A percentile compares a stretch with the other conserved stretches of the same genome.
Evolutionary conservation across 139 green algal genomes (phyloP).

Genomic region (Chlorella sp.): DNA sequence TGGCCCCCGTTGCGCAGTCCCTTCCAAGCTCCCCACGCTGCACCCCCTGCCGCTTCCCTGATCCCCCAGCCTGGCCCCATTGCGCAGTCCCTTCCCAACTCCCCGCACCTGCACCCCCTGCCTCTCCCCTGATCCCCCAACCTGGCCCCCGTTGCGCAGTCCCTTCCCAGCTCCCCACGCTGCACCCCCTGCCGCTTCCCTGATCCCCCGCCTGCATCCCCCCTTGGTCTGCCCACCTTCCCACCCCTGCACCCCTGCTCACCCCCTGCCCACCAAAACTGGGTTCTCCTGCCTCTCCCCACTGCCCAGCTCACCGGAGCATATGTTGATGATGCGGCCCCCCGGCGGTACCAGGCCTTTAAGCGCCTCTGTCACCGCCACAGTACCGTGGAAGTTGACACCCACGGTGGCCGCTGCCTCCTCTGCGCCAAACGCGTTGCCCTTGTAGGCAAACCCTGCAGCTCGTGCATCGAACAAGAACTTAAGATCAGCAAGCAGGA

Average conservation of each 20-base stretch:
- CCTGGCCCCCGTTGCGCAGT: too few species aligned
- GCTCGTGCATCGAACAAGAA: too few species aligned
- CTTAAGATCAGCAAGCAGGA: neutral
- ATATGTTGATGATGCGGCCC: constrained; percentile 65
- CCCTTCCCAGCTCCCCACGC: neutral
- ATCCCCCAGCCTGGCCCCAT: too few species aligned
- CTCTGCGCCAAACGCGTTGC: constrained; percentile 69
- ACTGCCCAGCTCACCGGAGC: neutral
- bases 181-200: neutral
- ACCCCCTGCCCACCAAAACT: neutral
- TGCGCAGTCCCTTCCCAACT: too few species aligned
- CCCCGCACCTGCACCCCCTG: too few species aligned
- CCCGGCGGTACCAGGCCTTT: constrained; percentile 43
- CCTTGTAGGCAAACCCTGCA: constrained; percentile 79
- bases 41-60: too few species aligned
- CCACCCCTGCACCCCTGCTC: neutral
- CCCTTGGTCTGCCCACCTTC: neutral
- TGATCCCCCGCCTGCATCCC: neutral
- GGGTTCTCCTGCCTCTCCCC: neutral
- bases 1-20: too few species aligned
- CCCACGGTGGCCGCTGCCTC: constrained; percentile 63
- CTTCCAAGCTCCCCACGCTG: neutral
- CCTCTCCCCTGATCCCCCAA: too few species aligned
- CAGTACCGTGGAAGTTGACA: constrained; percentile 61
- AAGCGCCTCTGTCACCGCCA: constrained; percentile 47